These are phyloP conservation scores for Venturiaceae sp. DNA, from an alignment of 2,329 filamentous ascomycete genomes.

Conservation along the genomic window DNA sequence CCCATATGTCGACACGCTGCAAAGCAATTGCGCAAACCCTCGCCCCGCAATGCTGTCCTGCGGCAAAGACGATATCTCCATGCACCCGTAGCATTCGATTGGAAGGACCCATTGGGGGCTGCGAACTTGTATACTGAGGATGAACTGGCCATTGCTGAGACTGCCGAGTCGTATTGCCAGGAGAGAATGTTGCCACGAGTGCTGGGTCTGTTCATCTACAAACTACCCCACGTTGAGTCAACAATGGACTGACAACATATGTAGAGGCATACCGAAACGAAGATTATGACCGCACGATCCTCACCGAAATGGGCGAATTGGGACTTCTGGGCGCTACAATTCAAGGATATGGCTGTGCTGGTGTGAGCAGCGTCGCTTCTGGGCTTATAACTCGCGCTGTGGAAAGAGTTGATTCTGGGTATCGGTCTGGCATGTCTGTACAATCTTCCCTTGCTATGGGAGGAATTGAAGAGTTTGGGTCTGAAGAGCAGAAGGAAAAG, in stretches of 20 bases:
- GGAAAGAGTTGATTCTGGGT: conserved; percentile 83
- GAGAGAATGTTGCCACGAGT: conserved; percentile 79
- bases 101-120: conserved; percentile 77
- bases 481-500: conserved; percentile 77
- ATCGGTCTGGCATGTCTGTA: conserved; percentile 87
- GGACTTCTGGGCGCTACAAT: conserved; percentile 83
- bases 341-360: conserved; percentile 79
- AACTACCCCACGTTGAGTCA: neutral
- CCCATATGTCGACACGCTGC: conserved; percentile 26
- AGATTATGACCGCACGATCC: conserved; percentile 73
- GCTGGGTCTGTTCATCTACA: conserved; percentile 49
- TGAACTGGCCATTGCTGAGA: conserved; percentile 81
- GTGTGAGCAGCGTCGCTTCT: conserved; percentile 78
- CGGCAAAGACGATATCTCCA: conserved; percentile 3
- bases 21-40: conserved; percentile 25
- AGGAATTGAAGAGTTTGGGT: conserved; percentile 78
- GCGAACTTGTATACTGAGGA: conserved; percentile 78
- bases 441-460: conserved; percentile 92
- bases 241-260: conserved; percentile 10
- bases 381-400: conserved; percentile 85
- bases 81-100: conserved; percentile 53
- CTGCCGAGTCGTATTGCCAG: conserved; percentile 88
- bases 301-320: conserved; percentile 85
- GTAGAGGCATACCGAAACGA: conserved; percentile 80
- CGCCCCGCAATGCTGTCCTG: conserved; percentile 18